These are phyloP conservation scores for Pugionium dolabratum DNA, from an alignment of 345 rosid genomes.

Conservation along the genomic window DNA sequence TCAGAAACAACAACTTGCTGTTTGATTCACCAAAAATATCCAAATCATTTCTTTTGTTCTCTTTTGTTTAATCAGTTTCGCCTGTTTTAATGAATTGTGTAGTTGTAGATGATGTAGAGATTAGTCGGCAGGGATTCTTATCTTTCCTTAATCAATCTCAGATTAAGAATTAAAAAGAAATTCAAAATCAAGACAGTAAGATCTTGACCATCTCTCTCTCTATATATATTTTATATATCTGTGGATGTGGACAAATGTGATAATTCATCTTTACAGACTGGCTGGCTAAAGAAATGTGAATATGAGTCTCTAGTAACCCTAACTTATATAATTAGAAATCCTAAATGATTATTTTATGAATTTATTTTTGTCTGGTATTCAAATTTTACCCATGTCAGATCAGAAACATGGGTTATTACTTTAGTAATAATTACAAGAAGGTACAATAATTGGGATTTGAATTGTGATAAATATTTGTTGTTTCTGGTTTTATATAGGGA, in stretches of 20 bases:
- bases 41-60: slow-evolving; percentile 3
- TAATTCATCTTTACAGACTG: too few species aligned
- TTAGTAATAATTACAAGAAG: slow-evolving; percentile 8
- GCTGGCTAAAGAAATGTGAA: not conserved
- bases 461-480: slow-evolving; percentile 31
- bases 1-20: slow-evolving; percentile 68
- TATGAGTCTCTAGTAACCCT: slow-evolving; percentile 15
- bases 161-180: slow-evolving; percentile 14
- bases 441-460: slow-evolving; percentile 35
- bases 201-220: not conserved
- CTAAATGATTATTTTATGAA: slow-evolving; percentile 23
- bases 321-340: slow-evolving; percentile 16
- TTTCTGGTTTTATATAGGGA: slow-evolving; percentile 26
- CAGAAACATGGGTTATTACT: slow-evolving; percentile 23
- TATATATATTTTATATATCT: not conserved
- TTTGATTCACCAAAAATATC: slow-evolving; percentile 47
- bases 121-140: slow-evolving; percentile 36
- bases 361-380: slow-evolving; percentile 31
- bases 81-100: slow-evolving; percentile 30
- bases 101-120: slow-evolving; percentile 42
- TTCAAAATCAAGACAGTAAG: slow-evolving; percentile 21
- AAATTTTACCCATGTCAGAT: slow-evolving; percentile 23
- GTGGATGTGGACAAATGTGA: slow-evolving; percentile 26
- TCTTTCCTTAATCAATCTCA: slow-evolving; percentile 34
- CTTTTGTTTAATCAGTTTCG: not conserved